Base-by-base conservation (phyloP, 2,329 filamentous ascomycete genomes). In the Spiromastix sp. region DNA sequence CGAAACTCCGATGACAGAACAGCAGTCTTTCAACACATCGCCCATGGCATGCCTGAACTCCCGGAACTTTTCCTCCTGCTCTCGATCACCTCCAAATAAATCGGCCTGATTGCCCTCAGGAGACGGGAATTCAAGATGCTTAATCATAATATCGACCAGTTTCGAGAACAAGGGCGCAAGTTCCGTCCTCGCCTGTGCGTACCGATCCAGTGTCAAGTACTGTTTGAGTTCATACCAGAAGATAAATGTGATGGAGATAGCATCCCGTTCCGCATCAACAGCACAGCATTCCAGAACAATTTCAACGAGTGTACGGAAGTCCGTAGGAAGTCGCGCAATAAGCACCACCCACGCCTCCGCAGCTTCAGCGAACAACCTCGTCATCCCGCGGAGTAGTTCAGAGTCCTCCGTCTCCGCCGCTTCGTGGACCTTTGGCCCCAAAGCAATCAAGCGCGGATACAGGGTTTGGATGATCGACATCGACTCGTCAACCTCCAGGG, bases 211-310 rank as follows among this genome's bases (percentile, higher is more conserved):
- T 2, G 87, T 86, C 31, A 98, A 70, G 56, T 93, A 95, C 57
- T 95, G 86, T 67, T 98, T 98, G 30, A 98, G 72, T 55, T 98
- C 91, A 56, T 93, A 96, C 91, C 91, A 98, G 64, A 98, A 96
- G 47, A 77, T 78, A 61, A 98, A 98, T 0, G 93, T 98, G 50
- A 91, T 78, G 36, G 85, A 84, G 43, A 98, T 86, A 4, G 87
- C 85, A 46, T 98, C 91, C 42, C 82, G 77, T 36, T 95, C 89
- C 55, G 78, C 79, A 57, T 98, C 91, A 46, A 82, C 74, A 8
- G 81, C 76, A 41, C 85, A 87, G 52, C 86, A 94, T 62, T 96
- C 87, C n/a, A 96, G 71, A 11, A 98, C 78, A 5, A 82, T 78
- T 50, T 95, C 86, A 8, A 98, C 89, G 4, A 98, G 69, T 8